phyloP scores from a whole-genome alignment of 371 early-diverging fungal species.

The Lichtheimia ramosa region DNA sequence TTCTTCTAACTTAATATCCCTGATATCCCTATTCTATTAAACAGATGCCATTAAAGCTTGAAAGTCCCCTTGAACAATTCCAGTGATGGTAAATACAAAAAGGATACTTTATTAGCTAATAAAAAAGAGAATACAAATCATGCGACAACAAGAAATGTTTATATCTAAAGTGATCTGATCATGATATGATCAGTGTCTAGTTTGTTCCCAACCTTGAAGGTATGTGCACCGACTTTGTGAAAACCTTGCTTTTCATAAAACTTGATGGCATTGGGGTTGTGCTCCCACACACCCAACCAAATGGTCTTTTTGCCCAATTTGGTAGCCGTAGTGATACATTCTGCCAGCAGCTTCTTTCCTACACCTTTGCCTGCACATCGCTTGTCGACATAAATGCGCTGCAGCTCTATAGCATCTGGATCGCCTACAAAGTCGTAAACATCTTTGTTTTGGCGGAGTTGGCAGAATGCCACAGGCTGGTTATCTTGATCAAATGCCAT shows the following conservation, averaged over 20 bases:
- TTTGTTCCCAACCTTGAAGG: constrained; percentile 23
- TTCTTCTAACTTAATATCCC: background rate
- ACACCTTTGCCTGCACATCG: constrained; percentile 22
- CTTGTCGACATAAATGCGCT: constrained; percentile 30
- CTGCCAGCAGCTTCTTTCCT: constrained; percentile 16
- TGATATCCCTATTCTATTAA: too few relatives aligned
- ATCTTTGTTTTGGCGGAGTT: constrained; percentile 15
- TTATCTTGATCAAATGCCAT: constrained; percentile 18
- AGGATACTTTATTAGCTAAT: too few relatives aligned
- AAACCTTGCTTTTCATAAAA: constrained; percentile 28
- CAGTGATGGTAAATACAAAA: too few relatives aligned
- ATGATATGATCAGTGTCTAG: constrained; percentile 27
- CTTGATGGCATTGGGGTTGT: constrained; percentile 24
- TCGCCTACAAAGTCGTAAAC: constrained; percentile 27
- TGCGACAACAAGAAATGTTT: background rate
- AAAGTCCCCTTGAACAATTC: too few relatives aligned
- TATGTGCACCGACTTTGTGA: constrained; percentile 23
- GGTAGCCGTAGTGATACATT: constrained; percentile 11
- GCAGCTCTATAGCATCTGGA: constrained; percentile 25
- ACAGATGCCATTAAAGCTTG: too few relatives aligned
- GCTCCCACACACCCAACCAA: constrained; percentile 41
- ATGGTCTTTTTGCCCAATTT: constrained; percentile 24
- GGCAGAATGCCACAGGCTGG: constrained; percentile 24
- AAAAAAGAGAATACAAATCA: too few relatives aligned
- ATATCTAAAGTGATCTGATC: constrained; percentile 17